A percentile compares a stretch with the other conserved stretches of the same genome.
Evolutionary conservation across 1,284 basidiomycete genomes (phyloP).

Genomic region (Austroboletus rostrupii): DNA sequence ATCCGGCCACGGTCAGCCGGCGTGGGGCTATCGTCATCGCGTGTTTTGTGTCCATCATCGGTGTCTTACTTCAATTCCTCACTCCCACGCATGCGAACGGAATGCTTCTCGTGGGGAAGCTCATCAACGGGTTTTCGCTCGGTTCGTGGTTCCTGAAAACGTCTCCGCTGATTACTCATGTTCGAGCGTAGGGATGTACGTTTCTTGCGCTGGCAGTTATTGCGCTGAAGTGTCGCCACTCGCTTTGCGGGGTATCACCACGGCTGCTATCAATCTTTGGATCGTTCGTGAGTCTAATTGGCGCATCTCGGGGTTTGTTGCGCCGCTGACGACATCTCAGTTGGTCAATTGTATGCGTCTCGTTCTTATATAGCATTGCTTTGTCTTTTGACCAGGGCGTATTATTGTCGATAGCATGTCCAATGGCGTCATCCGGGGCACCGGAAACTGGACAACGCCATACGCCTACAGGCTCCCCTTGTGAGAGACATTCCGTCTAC

Average conservation of each 20-base stretch:
- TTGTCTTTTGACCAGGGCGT: background rate
- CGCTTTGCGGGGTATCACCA: constrained; percentile 27
- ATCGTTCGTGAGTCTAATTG: constrained; percentile 19
- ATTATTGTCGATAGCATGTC: constrained; percentile 18
- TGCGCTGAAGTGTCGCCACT: constrained; percentile 31
- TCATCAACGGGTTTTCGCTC: constrained; percentile 26
- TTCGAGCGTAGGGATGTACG: constrained; percentile 22
- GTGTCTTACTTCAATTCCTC: constrained; percentile 26
- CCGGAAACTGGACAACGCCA: constrained; percentile 17
- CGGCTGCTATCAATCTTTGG: constrained; percentile 29
- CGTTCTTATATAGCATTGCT: background rate
- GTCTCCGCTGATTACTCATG: background rate
- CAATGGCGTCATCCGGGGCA: constrained; percentile 24
- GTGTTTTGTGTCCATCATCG: constrained; percentile 22
- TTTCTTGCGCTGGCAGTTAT: constrained; percentile 25
- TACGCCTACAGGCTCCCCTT: constrained; percentile 29
- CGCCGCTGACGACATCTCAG: constrained; percentile 5
- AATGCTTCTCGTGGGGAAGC: constrained; percentile 26
- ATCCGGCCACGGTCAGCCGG: constrained; percentile 13
- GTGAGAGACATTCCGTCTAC: constrained; percentile 10
- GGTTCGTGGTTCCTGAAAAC: constrained; percentile 11
- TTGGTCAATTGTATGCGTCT: constrained; percentile 24
- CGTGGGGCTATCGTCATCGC: constrained; percentile 23
- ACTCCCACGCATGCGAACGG: constrained; percentile 22
- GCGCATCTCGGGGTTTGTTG: too few relatives aligned